phyloP scores from a whole-genome alignment of 1,284 basidiomycete genomes.

The Microbotryum scabiosae region DNA sequence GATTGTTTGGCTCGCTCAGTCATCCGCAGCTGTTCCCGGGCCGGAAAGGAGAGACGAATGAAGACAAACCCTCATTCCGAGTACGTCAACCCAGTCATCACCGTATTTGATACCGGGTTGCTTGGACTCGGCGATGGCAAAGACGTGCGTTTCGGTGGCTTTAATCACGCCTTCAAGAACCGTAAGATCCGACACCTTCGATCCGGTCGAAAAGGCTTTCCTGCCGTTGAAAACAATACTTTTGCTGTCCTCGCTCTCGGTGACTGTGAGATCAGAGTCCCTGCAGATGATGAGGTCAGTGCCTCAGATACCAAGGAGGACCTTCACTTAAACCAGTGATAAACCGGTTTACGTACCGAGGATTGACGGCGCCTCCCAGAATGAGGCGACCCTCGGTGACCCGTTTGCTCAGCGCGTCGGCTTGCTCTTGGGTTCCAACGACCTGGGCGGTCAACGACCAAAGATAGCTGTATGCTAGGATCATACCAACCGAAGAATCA shows the following conservation, averaged over 20 bases:
- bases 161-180: constrained; percentile 37
- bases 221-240: constrained; percentile 37
- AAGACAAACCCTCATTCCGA: constrained; percentile 37
- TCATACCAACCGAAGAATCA: constrained; percentile 36
- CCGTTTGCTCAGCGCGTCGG: constrained; percentile 25
- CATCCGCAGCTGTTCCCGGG: too few species aligned
- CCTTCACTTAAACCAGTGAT: not conserved
- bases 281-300: not conserved
- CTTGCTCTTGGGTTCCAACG: constrained; percentile 36
- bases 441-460: constrained; percentile 36
- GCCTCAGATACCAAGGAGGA: not conserved
- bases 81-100: constrained; percentile 39
- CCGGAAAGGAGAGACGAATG: too few species aligned
- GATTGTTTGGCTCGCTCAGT: too few species aligned
- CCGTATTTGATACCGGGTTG: constrained; percentile 38
- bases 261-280: constrained; percentile 37
- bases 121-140: constrained; percentile 35
- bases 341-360: constrained; percentile 17
- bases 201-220: constrained; percentile 39
- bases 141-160: constrained; percentile 32
- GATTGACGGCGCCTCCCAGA: constrained; percentile 40
- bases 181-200: constrained; percentile 38
- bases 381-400: constrained; percentile 25
- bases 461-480: constrained; percentile 32
- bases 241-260: constrained; percentile 25